A percentile compares a stretch with the other conserved stretches of the same genome.
These are phyloP conservation scores for Coemansia sp. DNA, from an alignment of 192 early-diverging fungal genomes.

Conservation along the genomic window DNA sequence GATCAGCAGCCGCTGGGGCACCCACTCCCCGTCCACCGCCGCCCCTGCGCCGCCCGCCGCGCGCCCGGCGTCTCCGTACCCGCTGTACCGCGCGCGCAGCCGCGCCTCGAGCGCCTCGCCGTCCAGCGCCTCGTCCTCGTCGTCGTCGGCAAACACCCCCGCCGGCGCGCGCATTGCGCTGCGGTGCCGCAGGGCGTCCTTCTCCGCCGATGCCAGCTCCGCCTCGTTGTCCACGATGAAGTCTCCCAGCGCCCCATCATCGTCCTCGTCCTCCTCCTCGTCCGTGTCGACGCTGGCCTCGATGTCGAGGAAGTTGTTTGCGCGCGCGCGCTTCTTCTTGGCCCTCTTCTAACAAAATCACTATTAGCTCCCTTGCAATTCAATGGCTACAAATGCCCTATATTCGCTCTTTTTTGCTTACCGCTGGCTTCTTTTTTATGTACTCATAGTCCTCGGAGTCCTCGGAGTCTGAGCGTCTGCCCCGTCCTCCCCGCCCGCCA, in stretches of 20 bases:
- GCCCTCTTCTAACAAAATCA: not conserved
- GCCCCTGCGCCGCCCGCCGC: constrained; percentile 45
- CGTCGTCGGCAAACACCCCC: constrained; percentile 54
- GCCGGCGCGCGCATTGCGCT: constrained; percentile 57
- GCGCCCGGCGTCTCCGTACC: constrained; percentile 52
- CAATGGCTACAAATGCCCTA: not conserved
- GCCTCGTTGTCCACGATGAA: constrained; percentile 66
- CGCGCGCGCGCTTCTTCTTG: constrained; percentile 33
- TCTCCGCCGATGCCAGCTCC: constrained; percentile 62
- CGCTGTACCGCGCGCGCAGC: constrained; percentile 72
- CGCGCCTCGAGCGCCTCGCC: constrained; percentile 79
- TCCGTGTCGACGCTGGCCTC: constrained; percentile 75
- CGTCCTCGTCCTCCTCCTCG: constrained; percentile 76
- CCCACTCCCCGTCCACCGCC: constrained; percentile 55
- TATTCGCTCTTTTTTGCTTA: not conserved
- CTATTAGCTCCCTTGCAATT: not conserved
- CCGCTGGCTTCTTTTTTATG: constrained; percentile 1
- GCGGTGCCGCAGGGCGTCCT: constrained; percentile 54
- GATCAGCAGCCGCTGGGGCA: constrained; percentile 77
- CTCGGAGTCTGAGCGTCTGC: not conserved
- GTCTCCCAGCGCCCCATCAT: constrained; percentile 59
- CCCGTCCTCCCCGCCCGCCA: constrained; percentile 39
- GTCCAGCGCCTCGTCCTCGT: constrained; percentile 76
- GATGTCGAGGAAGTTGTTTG: constrained; percentile 66
- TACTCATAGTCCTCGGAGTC: not conserved